Base-by-base conservation (phyloP, 2,329 filamentous ascomycete genomes). In the Colletotrichum sp. region DNA sequence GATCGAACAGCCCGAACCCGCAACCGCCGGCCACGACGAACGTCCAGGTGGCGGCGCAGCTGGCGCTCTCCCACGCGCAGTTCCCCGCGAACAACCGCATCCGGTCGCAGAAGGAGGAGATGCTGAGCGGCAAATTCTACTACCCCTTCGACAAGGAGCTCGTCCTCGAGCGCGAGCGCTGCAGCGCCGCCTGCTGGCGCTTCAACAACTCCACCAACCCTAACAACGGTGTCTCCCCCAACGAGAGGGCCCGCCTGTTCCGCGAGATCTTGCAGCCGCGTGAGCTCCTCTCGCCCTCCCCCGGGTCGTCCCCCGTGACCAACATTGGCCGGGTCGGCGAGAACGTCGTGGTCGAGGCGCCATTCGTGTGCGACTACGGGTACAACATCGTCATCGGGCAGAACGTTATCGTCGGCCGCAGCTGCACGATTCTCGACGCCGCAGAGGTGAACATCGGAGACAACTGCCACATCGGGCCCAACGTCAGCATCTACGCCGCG, bases 351-450 rank as follows among this genome's bases (percentile, higher is more conserved):
- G 94, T 99, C 30, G 95, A 98, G 81, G 92, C 95, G 4, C 96
- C 96, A 0, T 99, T 99, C 84, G 93, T 90, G 63, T 98, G 96
- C 83, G 96, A 98, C 81, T 98, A 98, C 81, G 97, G 97, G 1
- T 99, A 98, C 86, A 99, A 99, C 83, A 94, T 99, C 80, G 91
- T 91, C 64, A 94, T 99, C 79, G 96, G 95, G 15, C 93, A 96
- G 79, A 93, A 97, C 78, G 95, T 98, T 4, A 91, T 93, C 71
- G 94, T 99, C 79, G 95, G 94, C 21, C 91, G 95, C 71, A 94
- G 95, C 81, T 98, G 96, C 84, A 93, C 93, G 30, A 93, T 99
- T 81, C 92, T 96, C 72, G 97, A 99, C 83, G 93, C 96, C n/a
- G 94, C 93, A 82, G 90, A 93, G 78, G 94, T 99, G 76, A 92